phyloP scores from a whole-genome alignment of 352 stramenopile genomes.

The Globisporangium polare region DNA sequence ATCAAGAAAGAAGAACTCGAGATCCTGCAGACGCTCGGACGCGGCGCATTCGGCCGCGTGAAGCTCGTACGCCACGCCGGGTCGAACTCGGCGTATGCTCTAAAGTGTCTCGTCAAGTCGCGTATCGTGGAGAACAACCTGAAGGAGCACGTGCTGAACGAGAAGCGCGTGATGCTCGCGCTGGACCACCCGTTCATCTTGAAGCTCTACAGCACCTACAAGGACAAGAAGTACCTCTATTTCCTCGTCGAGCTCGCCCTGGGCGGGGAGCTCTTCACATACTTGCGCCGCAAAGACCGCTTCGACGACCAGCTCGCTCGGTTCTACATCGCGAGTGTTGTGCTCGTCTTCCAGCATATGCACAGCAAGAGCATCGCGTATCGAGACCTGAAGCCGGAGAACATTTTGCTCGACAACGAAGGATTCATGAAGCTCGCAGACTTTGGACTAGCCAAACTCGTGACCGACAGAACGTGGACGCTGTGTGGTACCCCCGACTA shows the following conservation, averaged over 20 bases:
- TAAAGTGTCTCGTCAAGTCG: slow-evolving; percentile 92
- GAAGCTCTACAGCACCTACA: slow-evolving; percentile 86
- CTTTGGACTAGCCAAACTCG: slow-evolving; percentile 91
- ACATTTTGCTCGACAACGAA: slow-evolving; percentile 80
- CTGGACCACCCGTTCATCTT: slow-evolving; percentile 91
- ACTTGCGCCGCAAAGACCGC: slow-evolving; percentile 67
- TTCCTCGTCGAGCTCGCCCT: slow-evolving; percentile 91
- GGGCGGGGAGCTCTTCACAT: slow-evolving; percentile 92
- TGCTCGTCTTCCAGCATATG: slow-evolving; percentile 90
- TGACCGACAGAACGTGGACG: slow-evolving; percentile 86
- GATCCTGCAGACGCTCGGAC: slow-evolving; percentile 71
- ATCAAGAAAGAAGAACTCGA: slow-evolving; percentile 71
- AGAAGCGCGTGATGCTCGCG: slow-evolving; percentile 86
- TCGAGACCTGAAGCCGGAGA: slow-evolving; percentile 89
- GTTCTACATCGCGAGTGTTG: slow-evolving; percentile 89
- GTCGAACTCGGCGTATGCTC: slow-evolving; percentile 75
- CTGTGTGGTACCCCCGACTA: slow-evolving; percentile 92
- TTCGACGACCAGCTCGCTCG: slow-evolving; percentile 73
- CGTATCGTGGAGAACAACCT: slow-evolving; percentile 90
- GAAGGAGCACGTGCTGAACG: slow-evolving; percentile 90
- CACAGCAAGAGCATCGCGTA: slow-evolving; percentile 89
- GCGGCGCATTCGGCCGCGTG: slow-evolving; percentile 88
- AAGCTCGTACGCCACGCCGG: slow-evolving; percentile 75
- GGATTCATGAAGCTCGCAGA: slow-evolving; percentile 90
- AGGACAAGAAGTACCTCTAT: slow-evolving; percentile 90